A percentile compares a stretch with the other conserved stretches of the same genome.
phyloP scores from a whole-genome alignment of 805 yeast species.

The Cyberlindnera meyerae region DNA sequence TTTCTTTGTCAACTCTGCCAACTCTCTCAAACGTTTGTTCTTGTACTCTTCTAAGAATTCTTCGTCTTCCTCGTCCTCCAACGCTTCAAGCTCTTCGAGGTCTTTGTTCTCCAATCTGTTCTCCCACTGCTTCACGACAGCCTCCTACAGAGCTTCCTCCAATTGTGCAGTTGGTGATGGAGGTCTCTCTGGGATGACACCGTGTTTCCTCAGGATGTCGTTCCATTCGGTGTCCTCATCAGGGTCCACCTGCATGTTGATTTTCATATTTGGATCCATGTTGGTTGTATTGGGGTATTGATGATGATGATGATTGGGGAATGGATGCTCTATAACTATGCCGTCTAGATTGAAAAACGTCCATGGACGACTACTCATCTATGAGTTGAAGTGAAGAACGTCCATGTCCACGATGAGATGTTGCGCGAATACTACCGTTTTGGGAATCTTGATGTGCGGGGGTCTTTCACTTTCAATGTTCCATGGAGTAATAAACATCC shows the following conservation, averaged over 20 bases:
- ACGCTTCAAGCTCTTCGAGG: conserved; percentile 75
- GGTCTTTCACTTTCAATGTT: too few relatives aligned
- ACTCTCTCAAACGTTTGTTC: conserved; percentile 69
- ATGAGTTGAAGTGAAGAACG: too few relatives aligned
- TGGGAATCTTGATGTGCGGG: too few relatives aligned
- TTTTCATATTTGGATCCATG: conserved; percentile 43
- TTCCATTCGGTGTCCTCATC: conserved; percentile 99
- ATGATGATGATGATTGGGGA: too few relatives aligned
- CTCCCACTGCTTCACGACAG: conserved; percentile 72
- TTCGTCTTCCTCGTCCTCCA: conserved; percentile 92
- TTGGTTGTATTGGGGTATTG: neutral
- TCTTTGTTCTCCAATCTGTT: conserved; percentile 74
- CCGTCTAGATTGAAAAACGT: too few relatives aligned
- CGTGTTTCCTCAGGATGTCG: conserved; percentile 84
- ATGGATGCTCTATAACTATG: too few relatives aligned
- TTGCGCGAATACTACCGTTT: too few relatives aligned
- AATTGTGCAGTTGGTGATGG: conserved; percentile 83
- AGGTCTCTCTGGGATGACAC: conserved; percentile 87
- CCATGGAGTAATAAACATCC: too few relatives aligned
- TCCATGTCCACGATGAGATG: too few relatives aligned
- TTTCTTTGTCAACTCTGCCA: conserved; percentile 51
- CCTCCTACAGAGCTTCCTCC: conserved; percentile 85
- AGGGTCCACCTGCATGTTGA: conserved; percentile 87
- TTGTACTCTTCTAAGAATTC: conserved; percentile 79
- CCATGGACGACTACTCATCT: too few relatives aligned